Conservation (phyloP, 2,329 filamentous ascomycete species). For the Capronia epimyces region DNA sequence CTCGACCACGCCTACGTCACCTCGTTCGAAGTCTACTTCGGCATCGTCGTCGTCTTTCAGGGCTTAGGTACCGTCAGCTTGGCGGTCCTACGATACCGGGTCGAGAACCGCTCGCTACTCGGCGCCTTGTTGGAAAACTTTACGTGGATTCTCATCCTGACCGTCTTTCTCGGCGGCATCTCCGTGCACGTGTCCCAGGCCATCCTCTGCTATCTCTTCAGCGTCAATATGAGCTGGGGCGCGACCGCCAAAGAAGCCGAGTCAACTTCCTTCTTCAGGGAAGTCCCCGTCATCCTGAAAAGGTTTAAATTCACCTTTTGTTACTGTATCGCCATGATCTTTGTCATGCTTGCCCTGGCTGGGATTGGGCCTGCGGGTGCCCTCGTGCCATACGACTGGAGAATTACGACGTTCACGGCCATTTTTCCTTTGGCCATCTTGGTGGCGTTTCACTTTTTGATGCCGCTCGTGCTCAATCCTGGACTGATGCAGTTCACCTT, state of each 20-base stretch:
- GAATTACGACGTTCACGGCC: conserved; percentile 53
- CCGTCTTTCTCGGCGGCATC: conserved; percentile 76
- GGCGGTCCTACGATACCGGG: conserved; percentile 58
- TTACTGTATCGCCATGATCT: conserved; percentile 42
- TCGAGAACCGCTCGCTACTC: conserved; percentile 50
- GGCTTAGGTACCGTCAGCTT: conserved; percentile 56
- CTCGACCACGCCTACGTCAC: conserved; percentile 64
- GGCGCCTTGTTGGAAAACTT: conserved; percentile 52
- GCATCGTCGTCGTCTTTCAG: conserved; percentile 61
- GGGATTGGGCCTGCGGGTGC: conserved; percentile 32
- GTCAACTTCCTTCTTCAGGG: conserved; percentile 77
- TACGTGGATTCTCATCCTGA: conserved; percentile 58
- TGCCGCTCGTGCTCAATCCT: conserved; percentile 32
- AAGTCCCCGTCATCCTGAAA: conserved; percentile 71
- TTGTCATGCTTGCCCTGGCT: conserved; percentile 47
- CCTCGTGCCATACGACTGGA: conserved; percentile 48
- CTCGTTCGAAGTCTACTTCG: conserved; percentile 59
- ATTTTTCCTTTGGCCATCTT: conserved; percentile 54
- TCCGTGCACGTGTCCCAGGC: conserved; percentile 77
- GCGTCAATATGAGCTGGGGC: conserved; percentile 81
- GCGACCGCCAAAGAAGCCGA: conserved; percentile 68
- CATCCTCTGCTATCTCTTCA: conserved; percentile 74
- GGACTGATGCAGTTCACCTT: conserved; percentile 31
- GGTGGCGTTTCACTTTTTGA: conserved; percentile 34
- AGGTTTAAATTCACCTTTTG: conserved; percentile 61